Base-by-base conservation (phyloP, 2,329 filamentous ascomycete genomes). In the Ceratocystis huliohia region DNA sequence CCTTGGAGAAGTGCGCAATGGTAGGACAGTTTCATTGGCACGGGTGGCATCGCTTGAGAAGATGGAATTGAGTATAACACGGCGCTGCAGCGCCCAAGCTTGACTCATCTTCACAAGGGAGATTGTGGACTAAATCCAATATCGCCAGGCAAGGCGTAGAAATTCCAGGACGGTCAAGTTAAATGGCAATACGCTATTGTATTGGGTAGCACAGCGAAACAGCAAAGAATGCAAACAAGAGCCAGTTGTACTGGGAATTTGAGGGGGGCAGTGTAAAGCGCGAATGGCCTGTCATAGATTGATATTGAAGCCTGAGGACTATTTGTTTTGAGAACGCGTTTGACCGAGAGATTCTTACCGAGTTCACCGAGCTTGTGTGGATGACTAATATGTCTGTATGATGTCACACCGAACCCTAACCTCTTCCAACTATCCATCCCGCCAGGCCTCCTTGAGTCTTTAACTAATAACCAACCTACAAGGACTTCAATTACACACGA, bases 31-130 rank as follows among this genome's bases (percentile, higher is more conserved):
- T 17, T 62, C 59, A 15, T 67, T 20, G 1, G 33, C 15, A 10
- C 37, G 80, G 17, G 78, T 78, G 70, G 78, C 71, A 68, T 82
- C 78, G 17, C 77, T 78, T 68, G 79, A 79, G 73, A 85, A 85
- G 70, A 84, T 81, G 30, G 82, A 84, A 69, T 77, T 77, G 70
- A 84, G 79, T 56, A 83, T 75, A 69, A 76, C 79, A 66, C 79
- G 78, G 70, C 77, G 80, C 68, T 78, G 79, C 65, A 76, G 45
- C 22, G 67, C 61, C 67, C 67, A 68, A 44, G 67, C 61, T 56
- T 44, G 48, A 20, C 59, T 66, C 65, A 67, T 67, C 33, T 45
- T 37, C 33, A 20, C 22, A 20, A 22, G 25, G 20, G 20, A 50
- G 48, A 22, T 20, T 64, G 63, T 15, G 15, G 28, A 22, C 22